These are phyloP conservation scores for Notholithocarpus densiflorus DNA, from an alignment of 306 rosid species.

Conservation along the genomic window DNA sequence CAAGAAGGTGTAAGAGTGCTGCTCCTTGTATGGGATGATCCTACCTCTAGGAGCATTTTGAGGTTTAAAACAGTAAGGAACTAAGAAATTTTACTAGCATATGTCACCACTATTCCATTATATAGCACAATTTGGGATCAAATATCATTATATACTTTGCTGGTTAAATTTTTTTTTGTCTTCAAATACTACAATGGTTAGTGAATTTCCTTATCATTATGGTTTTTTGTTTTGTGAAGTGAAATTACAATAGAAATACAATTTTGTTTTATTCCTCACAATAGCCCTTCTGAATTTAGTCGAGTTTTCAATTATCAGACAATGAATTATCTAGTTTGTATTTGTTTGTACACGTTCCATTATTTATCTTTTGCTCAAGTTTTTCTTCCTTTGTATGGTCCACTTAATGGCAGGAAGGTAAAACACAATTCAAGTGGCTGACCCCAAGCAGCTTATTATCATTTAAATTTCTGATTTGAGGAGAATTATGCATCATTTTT, in stretches of 20 bases:
- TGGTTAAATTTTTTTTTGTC: not conserved
- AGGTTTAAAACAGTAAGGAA: conserved; percentile 60
- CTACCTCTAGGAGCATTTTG: conserved; percentile 64
- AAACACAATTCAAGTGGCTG: not conserved
- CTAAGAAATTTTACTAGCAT: conserved; percentile 19
- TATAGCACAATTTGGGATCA: not conserved
- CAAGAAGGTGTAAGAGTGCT: conserved; percentile 89
- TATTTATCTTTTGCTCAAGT: not conserved
- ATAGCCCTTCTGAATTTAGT: not conserved
- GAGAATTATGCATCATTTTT: not conserved
- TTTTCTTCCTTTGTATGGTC: not conserved
- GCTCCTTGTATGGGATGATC: conserved; percentile 95
- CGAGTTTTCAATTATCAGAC: not conserved
- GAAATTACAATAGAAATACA: not conserved
- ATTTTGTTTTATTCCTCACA: not conserved
- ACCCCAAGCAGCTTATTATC: not conserved
- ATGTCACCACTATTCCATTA: not conserved
- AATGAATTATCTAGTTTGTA: not conserved
- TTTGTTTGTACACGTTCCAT: not conserved
- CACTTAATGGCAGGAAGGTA: not conserved
- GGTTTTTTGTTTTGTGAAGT: not conserved
- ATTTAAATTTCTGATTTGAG: conserved; percentile 5
- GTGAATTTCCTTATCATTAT: not conserved
- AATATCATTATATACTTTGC: not conserved
- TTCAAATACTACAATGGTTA: not conserved